These are phyloP conservation scores for Nasturtium officinale DNA, from an alignment of 345 rosid species.

Conservation along the genomic window DNA sequence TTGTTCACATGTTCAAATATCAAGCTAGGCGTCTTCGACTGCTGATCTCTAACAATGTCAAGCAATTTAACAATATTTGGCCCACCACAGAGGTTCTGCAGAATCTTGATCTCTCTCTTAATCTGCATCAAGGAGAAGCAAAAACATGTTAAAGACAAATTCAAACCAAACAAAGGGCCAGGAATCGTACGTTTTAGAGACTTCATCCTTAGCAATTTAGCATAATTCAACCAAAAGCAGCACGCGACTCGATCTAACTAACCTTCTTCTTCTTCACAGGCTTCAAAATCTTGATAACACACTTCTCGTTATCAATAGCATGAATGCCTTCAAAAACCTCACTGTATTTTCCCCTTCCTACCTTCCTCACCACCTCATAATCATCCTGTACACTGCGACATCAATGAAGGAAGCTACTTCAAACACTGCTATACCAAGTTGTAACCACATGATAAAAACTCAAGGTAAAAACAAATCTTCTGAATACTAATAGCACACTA, in stretches of 20 bases:
- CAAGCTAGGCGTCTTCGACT: constrained; percentile 91
- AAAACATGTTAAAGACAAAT: neutral
- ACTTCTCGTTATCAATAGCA: constrained; percentile 76
- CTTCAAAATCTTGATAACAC: constrained; percentile 91
- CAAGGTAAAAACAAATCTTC: neutral
- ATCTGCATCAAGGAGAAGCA: constrained; percentile 56
- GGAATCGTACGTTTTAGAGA: neutral
- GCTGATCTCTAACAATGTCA: constrained; percentile 97
- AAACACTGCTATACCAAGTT: neutral
- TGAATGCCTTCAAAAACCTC: constrained; percentile 96
- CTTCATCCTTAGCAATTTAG: neutral
- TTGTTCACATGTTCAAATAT: constrained; percentile 93
- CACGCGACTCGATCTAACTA: neutral
- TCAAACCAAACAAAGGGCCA: neutral
- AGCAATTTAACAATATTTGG: constrained; percentile 91
- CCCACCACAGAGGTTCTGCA: constrained; percentile 97
- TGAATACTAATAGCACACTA: neutral
- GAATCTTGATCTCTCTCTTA: constrained; percentile 95
- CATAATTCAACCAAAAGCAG: neutral
- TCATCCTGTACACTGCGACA: constrained; percentile 83
- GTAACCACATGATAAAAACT: neutral
- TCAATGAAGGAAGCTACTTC: neutral
- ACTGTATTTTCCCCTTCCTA: constrained; percentile 94
- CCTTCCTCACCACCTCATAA: constrained; percentile 96
- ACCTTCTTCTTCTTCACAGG: constrained; percentile 99